Conservation (phyloP, 2,329 filamentous ascomycete species). For the Botrytis elliptica region DNA sequence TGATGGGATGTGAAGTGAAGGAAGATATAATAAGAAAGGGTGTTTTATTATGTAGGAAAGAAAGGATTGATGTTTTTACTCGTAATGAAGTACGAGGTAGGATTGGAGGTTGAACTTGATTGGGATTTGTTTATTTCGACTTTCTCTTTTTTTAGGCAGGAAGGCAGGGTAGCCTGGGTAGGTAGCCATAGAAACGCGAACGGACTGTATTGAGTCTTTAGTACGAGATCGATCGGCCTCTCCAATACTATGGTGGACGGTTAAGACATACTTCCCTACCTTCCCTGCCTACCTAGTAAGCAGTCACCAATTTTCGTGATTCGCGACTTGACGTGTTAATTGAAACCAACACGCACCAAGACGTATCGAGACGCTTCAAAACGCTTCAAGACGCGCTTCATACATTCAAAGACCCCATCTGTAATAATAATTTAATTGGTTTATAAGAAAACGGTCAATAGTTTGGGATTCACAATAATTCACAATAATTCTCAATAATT, state of each 20-base stretch:
- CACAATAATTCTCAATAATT: background rate
- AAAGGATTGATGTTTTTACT: background rate
- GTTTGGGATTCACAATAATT: background rate
- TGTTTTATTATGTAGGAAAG: background rate
- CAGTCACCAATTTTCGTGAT: constrained; percentile 17
- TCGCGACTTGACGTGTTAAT: background rate
- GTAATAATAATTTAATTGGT: background rate
- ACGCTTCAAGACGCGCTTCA: constrained; percentile 9
- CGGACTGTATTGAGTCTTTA: background rate
- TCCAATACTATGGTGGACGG: background rate
- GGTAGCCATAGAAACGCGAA: constrained; percentile 17
- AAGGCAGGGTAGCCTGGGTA: no score
- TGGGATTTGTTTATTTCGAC: constrained; percentile 17
- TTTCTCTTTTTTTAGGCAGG: background rate
- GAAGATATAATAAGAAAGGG: background rate
- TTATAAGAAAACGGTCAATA: background rate
- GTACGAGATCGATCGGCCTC: background rate
- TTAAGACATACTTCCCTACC: no score
- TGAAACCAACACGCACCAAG: constrained; percentile 3
- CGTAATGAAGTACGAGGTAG: no score
- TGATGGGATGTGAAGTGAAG: background rate
- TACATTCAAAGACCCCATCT: no score
- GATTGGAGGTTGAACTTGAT: background rate
- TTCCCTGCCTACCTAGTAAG: no score
- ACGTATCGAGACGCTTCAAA: background rate